Percentiles rank a stretch among this genome's conserved stretches.
Conservation (phyloP, 805 yeast species). For the Alloascoidea africana region DNA sequence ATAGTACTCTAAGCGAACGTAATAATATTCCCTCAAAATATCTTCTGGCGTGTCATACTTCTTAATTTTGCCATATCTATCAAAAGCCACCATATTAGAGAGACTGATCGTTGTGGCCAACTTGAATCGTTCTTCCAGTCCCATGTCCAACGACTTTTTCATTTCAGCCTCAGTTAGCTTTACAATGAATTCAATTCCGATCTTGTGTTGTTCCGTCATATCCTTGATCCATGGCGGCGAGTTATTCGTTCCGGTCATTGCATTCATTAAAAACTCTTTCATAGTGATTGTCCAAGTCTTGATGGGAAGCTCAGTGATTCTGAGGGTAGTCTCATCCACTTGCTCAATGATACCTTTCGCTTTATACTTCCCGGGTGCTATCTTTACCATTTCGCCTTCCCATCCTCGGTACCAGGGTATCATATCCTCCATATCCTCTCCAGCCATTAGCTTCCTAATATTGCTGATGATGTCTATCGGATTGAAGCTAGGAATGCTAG, state of each 20-base stretch:
- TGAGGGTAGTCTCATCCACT: slow-evolving; percentile 63
- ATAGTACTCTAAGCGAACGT: slow-evolving; percentile 75
- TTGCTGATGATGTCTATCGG: slow-evolving; percentile 74
- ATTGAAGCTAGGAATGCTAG: slow-evolving; percentile 80
- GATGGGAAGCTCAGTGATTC: slow-evolving; percentile 86
- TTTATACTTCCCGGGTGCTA: slow-evolving; percentile 52
- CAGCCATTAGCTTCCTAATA: slow-evolving; percentile 55
- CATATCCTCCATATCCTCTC: slow-evolving; percentile 58
- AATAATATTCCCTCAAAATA: slow-evolving; percentile 73
- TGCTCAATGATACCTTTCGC: slow-evolving; percentile 73
- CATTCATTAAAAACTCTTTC: slow-evolving; percentile 70
- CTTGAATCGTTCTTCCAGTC: slow-evolving; percentile 76
- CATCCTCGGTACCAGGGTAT: slow-evolving; percentile 93
- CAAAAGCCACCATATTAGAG: slow-evolving; percentile 92
- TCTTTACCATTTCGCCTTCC: slow-evolving; percentile 66
- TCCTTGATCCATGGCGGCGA: slow-evolving; percentile 79
- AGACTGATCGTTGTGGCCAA: slow-evolving; percentile 51
- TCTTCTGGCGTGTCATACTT: slow-evolving; percentile 65
- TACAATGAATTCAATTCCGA: slow-evolving; percentile 64
- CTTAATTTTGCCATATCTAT: slow-evolving; percentile 74
- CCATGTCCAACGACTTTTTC: slow-evolving; percentile 60
- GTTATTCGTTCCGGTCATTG: slow-evolving; percentile 63
- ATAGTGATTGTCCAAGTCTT: slow-evolving; percentile 85
- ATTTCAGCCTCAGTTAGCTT: slow-evolving; percentile 68
- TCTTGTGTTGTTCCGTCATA: slow-evolving; percentile 86